phyloP scores from a whole-genome alignment of 306 rosid genomes.

The Cucumis sativus region DNA sequence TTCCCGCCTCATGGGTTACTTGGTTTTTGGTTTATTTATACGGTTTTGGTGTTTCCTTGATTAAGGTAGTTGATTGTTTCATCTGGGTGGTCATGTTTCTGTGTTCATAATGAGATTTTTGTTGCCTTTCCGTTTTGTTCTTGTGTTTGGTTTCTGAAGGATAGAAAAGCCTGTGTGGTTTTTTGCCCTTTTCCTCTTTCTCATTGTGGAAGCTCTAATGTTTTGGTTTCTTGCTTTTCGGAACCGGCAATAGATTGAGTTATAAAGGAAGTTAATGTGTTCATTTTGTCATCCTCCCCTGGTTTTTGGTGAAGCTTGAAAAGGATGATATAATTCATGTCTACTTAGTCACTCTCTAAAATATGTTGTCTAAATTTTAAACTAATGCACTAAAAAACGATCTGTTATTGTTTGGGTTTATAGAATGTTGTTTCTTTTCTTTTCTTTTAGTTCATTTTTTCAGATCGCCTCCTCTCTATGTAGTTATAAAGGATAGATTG shows the following conservation, averaged over 20 bases:
- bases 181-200: neutral
- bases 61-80: too few relatives aligned
- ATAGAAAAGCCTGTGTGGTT: neutral
- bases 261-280: neutral
- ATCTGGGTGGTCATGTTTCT: neutral
- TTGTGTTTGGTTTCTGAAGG: neutral
- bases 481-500: neutral
- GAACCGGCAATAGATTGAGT: neutral
- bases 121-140: neutral
- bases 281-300: neutral
- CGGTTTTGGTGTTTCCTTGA: neutral
- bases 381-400: neutral
- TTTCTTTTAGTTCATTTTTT: neutral
- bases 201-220: neutral
- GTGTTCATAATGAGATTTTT: neutral
- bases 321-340: neutral
- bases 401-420: neutral
- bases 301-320: neutral
- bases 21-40: conserved; percentile 3
- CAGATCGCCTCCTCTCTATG: neutral
- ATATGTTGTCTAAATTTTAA: neutral
- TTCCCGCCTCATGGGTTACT: neutral
- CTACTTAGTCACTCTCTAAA: neutral
- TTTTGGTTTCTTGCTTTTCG: neutral
- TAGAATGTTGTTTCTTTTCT: neutral